Evolutionary conservation across 805 yeast genomes (phyloP).

Genomic region (Ogataea polymorpha): DNA sequence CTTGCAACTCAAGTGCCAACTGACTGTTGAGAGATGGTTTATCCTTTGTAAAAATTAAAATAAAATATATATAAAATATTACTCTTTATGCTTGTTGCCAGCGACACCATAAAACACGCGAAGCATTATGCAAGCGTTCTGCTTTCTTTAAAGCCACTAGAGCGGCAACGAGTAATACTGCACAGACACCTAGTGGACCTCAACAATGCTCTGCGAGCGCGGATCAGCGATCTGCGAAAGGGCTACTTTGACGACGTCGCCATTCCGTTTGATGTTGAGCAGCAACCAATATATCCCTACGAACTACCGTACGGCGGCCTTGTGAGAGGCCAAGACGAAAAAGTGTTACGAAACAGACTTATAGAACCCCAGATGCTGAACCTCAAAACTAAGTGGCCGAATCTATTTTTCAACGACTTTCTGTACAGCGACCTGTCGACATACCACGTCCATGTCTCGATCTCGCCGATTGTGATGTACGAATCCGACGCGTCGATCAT

Average conservation of each 20-base stretch:
- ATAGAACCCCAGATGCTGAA: conserved; percentile 22
- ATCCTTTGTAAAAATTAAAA: background rate
- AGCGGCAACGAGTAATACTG: conserved; percentile 13
- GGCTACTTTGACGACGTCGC: conserved; percentile 22
- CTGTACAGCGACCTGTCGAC: conserved; percentile 13
- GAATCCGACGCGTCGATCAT: conserved; percentile 8
- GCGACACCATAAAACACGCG: background rate
- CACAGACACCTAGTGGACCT: conserved; percentile 13
- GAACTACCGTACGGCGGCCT: conserved; percentile 26
- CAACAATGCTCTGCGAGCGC: conserved; percentile 15
- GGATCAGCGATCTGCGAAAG: conserved; percentile 18
- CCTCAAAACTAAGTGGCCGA: conserved; percentile 23
- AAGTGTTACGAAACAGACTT: conserved; percentile 14
- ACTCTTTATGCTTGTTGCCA: conserved; percentile 4
- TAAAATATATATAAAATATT: background rate
- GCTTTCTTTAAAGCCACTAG: conserved; percentile 17
- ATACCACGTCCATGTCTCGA: conserved; percentile 19
- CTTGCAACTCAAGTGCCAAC: background rate
- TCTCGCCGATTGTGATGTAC: conserved; percentile 27
- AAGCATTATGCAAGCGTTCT: conserved; percentile 15
- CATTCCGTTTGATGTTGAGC: conserved; percentile 16
- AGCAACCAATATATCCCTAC: conserved; percentile 15
- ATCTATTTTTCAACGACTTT: conserved; percentile 16
- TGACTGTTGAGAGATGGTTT: no score
- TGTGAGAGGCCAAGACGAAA: conserved; percentile 20